Evolutionary conservation across 177 flowering plant genomes (phyloP).

Genomic region (Tripterygium wilfordii): DNA sequence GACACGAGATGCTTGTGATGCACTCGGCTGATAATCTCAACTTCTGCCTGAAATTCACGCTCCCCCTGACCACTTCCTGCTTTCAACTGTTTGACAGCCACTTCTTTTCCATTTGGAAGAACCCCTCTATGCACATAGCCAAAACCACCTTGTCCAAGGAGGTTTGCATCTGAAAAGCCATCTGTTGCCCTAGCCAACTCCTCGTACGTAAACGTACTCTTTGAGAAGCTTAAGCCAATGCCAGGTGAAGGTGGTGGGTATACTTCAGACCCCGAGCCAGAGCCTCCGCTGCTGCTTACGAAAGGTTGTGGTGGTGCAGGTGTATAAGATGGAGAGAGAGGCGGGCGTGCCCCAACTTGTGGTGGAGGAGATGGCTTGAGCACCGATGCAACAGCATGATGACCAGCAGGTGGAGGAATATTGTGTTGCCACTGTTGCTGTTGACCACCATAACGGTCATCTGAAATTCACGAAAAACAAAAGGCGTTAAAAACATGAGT

Average conservation of each 20-base stretch:
- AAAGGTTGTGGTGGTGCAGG: constrained; percentile 46
- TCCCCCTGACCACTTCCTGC: constrained; percentile 59
- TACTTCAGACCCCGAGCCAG: constrained; percentile 58
- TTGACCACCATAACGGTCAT: constrained; percentile 34
- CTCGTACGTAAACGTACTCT: constrained; percentile 47
- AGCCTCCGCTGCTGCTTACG: constrained; percentile 64
- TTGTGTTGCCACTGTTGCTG: constrained; percentile 55
- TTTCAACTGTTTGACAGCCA: constrained; percentile 49
- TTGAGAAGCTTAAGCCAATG: constrained; percentile 45
- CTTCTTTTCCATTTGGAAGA: constrained; percentile 56
- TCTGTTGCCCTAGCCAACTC: constrained; percentile 50
- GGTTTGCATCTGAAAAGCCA: constrained; percentile 55
- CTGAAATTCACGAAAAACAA: constrained; percentile 20
- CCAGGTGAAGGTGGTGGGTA: constrained; percentile 69
- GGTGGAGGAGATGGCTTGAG: constrained; percentile 47
- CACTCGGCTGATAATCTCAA: constrained; percentile 55
- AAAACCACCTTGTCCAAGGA: constrained; percentile 63
- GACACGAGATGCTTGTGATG: constrained; percentile 61
- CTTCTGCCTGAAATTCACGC: constrained; percentile 61
- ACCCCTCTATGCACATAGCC: constrained; percentile 55
- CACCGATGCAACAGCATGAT: constrained; percentile 24
- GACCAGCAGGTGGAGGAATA: constrained; percentile 48
- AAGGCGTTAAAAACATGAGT: neutral
- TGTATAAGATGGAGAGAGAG: constrained; percentile 19
- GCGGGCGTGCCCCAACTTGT: constrained; percentile 27